Evolutionary conservation across 805 yeast genomes (phyloP), one percentile per base, ranked within the genome.

Genomic region (Candida tallmaniae): DNA sequence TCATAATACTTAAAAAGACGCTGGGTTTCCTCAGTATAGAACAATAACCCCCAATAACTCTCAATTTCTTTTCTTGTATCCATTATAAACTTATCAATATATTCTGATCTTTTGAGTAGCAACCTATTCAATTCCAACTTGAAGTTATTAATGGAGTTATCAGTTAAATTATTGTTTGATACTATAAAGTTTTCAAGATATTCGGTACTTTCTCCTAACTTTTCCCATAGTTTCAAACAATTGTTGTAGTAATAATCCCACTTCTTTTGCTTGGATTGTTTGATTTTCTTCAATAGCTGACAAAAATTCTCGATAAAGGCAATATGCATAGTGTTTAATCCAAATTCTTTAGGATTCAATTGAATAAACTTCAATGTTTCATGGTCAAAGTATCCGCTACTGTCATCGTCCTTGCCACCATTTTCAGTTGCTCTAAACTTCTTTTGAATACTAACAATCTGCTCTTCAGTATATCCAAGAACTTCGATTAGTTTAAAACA

Each of bases 11-110:
- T 53, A 54, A 85, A 83, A 2, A 50, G 51, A 1, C 39, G 41
- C 43, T 74, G 68, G 32, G 80, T 78, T 1, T 62, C 68, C 1
- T 66, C 70, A 1, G 82, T 68, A 41, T 72, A 81, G 53, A 72
- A 78, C 45, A 89, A 56, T 6, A 65, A 56, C 23, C 69, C 62
- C 89, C 95, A 88, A 8, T 74, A 58, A 3, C 65, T 70, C 26
- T 66, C 68, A 8, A 89, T 80, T 37, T 75, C 74, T 2, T 50
- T 47, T 53, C 90, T 68, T 2, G 83, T 66, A 29, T 77, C 83
- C 5, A 62, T 50, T 9, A 89, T 82, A 40, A 89, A 80, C 14
- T 75, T 74, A 33, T 83, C 80, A 14, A 89, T 75, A 44, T 74
- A 73, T 36, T 75, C 70, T 19, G 77, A 71, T 45, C 90, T 78